Percentiles rank a stretch among this genome's conserved stretches.
Conservation (phyloP, 352 stramenopile species). For the Pythium sukuiense region DNA sequence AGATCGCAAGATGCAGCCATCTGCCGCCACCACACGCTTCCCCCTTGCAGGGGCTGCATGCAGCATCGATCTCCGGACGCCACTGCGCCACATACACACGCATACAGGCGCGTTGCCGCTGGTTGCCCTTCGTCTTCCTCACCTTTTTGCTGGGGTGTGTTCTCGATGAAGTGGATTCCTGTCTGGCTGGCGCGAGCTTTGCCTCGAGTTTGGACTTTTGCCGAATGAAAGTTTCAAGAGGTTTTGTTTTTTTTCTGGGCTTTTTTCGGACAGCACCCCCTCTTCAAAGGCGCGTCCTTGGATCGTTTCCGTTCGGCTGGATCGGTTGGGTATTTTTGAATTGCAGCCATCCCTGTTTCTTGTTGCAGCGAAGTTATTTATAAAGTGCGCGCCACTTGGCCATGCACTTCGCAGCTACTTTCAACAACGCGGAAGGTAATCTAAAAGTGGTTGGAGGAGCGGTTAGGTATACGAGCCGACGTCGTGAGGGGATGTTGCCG, state of each 20-base stretch:
- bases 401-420: constrained; percentile 10
- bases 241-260: constrained; percentile 38
- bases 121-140: constrained; percentile 9
- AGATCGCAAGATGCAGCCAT: constrained; percentile 30
- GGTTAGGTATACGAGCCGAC: constrained; percentile 25
- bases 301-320: constrained; percentile 20
- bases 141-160: constrained; percentile 47
- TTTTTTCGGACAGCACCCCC: constrained; percentile 20
- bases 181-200: constrained; percentile 73
- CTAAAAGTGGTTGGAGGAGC: constrained; percentile 25
- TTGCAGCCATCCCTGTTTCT: constrained; percentile 9
- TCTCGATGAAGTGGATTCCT: constrained; percentile 53
- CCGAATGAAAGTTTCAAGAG: constrained; percentile 73
- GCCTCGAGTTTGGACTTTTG: constrained; percentile 81
- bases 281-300: constrained; percentile 9
- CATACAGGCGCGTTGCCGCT: constrained; percentile 4
- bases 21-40: constrained; percentile 4
- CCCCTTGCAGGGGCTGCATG: background rate
- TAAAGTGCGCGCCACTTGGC: constrained; percentile 5
- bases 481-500: constrained; percentile 24
- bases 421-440: constrained; percentile 16
- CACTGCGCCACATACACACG: background rate
- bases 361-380: constrained; percentile 26
- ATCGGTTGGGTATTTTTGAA: constrained; percentile 36
- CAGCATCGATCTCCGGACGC: background rate